Evolutionary conservation across 345 rosid genomes (phyloP).

Genomic region (Arabidopsis thaliana): DNA sequence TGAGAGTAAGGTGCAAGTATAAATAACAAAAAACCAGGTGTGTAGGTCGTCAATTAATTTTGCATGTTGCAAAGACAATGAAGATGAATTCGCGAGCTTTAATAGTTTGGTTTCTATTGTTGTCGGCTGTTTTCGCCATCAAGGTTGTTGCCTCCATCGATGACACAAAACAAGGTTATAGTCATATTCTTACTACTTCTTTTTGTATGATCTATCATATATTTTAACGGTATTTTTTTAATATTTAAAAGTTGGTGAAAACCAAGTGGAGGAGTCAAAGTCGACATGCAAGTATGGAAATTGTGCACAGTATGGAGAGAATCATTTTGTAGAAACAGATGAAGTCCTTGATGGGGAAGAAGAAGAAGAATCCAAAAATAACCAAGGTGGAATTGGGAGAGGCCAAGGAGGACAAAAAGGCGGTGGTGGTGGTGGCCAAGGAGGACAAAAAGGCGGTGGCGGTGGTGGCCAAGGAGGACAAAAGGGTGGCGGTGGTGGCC

Average conservation of each 20-base stretch:
- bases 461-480: conserved; percentile 17
- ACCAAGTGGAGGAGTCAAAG: conserved; percentile 31
- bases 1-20: conserved; percentile 17
- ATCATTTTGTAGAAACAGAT: conserved; percentile 24
- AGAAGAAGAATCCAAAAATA: conserved; percentile 40
- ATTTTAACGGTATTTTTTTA: neutral
- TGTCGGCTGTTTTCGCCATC: conserved; percentile 25
- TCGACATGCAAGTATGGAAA: conserved; percentile 25
- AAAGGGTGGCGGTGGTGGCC: neutral
- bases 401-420: conserved; percentile 4
- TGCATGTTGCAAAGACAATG: conserved; percentile 1
- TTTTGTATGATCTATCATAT: neutral
- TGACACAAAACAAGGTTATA: conserved; percentile 40
- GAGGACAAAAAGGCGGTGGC: neutral
- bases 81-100: conserved; percentile 39
- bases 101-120: conserved; percentile 38
- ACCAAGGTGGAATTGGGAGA: neutral
- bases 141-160: conserved; percentile 34
- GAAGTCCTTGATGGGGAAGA: conserved; percentile 2
- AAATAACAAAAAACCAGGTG: conserved; percentile 7
- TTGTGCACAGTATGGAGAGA: conserved; percentile 26
- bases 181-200: conserved; percentile 5
- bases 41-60: neutral
- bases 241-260: conserved; percentile 12
- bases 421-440: conserved; percentile 3